These are phyloP conservation scores for Globisporangium acanthophoron DNA, from an alignment of 352 stramenopile species.

Conservation along the genomic window DNA sequence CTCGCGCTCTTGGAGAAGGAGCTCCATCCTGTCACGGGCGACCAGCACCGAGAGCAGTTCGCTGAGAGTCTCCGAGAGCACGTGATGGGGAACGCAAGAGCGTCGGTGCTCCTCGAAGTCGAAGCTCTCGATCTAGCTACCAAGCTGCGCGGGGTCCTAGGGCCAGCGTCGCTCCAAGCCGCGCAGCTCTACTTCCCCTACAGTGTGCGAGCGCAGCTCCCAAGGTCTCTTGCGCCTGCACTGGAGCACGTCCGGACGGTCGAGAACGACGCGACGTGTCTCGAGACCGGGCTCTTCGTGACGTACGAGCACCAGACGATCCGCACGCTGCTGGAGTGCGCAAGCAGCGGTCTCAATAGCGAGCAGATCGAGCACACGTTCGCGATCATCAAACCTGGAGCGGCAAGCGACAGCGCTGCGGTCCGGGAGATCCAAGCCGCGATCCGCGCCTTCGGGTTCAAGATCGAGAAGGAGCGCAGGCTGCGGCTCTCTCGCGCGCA, in stretches of 20 bases:
- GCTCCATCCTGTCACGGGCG: constrained; percentile 5
- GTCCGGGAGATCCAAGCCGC: constrained; percentile 30
- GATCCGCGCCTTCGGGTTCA: constrained; percentile 45
- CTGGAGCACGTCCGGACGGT: constrained; percentile 18
- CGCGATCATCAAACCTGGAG: constrained; percentile 61
- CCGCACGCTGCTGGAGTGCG: neutral
- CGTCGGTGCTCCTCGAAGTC: constrained; percentile 20
- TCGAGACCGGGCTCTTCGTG: constrained; percentile 43
- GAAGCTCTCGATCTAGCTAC: constrained; percentile 38
- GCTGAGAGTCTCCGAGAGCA: constrained; percentile 1
- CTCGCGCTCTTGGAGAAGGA: constrained; percentile 3
- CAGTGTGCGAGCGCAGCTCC: constrained; percentile 35
- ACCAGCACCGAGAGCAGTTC: constrained; percentile 4
- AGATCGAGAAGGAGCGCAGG: constrained; percentile 31
- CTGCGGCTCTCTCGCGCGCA: constrained; percentile 37
- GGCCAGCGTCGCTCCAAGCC: constrained; percentile 23
- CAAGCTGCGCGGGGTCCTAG: constrained; percentile 31
- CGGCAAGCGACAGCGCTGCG: constrained; percentile 20
- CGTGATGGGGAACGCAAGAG: neutral
- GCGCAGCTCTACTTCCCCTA: constrained; percentile 42
- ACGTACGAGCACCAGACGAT: constrained; percentile 15
- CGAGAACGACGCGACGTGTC: constrained; percentile 23
- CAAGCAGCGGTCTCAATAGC: neutral
- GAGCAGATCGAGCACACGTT: constrained; percentile 32
- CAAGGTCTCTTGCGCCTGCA: constrained; percentile 6